A percentile compares a stretch with the other conserved stretches of the same genome.
phyloP scores from a whole-genome alignment of 345 rosid species.

The Aurinia saxatilis region DNA sequence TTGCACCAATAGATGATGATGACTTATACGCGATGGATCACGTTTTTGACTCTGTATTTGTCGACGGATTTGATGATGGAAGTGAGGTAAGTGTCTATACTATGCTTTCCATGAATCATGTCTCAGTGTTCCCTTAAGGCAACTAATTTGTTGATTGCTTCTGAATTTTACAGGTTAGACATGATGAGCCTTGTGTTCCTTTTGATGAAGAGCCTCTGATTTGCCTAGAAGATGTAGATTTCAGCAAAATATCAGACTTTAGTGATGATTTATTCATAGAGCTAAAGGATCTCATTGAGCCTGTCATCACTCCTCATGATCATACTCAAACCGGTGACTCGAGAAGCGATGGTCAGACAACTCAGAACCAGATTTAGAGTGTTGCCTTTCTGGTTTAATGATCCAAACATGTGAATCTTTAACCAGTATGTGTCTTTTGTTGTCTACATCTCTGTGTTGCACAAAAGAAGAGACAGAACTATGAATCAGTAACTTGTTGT shows the following conservation, averaged over 20 bases:
- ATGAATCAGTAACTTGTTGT: not conserved
- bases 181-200: conserved; percentile 5
- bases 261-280: conserved; percentile 2
- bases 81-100: conserved; percentile 22
- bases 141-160: not conserved
- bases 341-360: conserved; percentile 5
- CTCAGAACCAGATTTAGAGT: conserved; percentile 5
- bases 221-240: conserved; percentile 3
- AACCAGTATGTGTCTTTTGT: no score
- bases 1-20: conserved; percentile 2
- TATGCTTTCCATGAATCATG: not conserved
- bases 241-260: not conserved
- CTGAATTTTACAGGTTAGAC: conserved; percentile 1
- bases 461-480: not conserved
- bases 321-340: conserved; percentile 4
- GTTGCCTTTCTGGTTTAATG: not conserved
- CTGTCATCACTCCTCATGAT: not conserved
- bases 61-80: conserved; percentile 1
- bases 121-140: not conserved
- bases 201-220: conserved; percentile 2
- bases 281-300: conserved; percentile 6
- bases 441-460: no score
- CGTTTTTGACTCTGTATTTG: conserved; percentile 2
- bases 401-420: no score
- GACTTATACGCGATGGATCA: conserved; percentile 13